Evolutionary conservation across 2,329 filamentous ascomycete genomes (phyloP), one percentile per base, ranked within the genome.

Genomic region (Rasamsonia emersonii): DNA sequence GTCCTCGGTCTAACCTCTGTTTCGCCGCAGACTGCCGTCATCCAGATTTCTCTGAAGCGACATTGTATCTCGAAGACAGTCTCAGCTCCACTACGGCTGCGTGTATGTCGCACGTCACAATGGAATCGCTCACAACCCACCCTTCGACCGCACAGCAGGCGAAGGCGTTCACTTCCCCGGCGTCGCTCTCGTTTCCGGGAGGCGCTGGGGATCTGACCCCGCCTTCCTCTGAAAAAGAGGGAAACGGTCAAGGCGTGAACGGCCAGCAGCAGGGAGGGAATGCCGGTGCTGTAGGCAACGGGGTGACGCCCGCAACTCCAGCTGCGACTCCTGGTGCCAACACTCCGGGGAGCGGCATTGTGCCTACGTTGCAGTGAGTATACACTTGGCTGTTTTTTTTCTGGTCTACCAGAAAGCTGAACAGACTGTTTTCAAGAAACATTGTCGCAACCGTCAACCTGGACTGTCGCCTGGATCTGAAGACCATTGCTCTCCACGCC

Each of bases 371-470:
- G 75, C 86, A 95, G 86, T 93, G 85, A 86, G 86, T 91, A 81
- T 79, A 59, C 61, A 61, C 58, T 51, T 49, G 48, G 23, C 53
- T 57, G 55, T 56, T 58, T 53, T n/a, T n/a, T 39, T 58, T 59
- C 52, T 56, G 57, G 55, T 50, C 49, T 49, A 60, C 58, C 62
- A 64, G 55, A 62, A 58, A 58, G 62, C 67, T 70, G 67, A 69
- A 67, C 59, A 54, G 45, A 38, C 43, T 41, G 38, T 41, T 41
- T 44, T 48, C 29, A 86, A 93, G 86, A 79, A 95, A 96, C 70
- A 94, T 96, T 68, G 89, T 96, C 64, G 89, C 91, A 48, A 98
- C 91, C 49, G 91, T 96, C 70, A 96, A 96, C 64, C 75, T 96
- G 56, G 86, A 93, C 71, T 95, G 89, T 68, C 88, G 89, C 50